Evolutionary conservation across 2,329 filamentous ascomycete genomes (phyloP).

Genomic region (Chrysoporthe cubensis): DNA sequence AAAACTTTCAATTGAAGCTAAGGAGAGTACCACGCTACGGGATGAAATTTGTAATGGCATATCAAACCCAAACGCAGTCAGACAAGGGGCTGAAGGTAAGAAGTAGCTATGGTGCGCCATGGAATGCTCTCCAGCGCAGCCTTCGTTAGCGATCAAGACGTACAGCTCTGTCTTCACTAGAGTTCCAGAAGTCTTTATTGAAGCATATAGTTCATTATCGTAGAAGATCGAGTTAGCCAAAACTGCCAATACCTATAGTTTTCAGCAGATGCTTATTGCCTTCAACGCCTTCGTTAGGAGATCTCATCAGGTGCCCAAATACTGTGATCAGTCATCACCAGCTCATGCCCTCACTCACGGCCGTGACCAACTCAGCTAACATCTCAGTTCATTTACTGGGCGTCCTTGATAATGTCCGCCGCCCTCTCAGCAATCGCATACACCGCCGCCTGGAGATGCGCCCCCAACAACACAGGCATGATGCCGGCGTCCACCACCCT

Average conservation of each 20-base stretch:
- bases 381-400: neutral
- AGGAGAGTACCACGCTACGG: no score
- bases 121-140: no score
- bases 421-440: conserved; percentile 56
- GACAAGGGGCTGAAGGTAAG: no score
- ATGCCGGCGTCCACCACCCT: conserved; percentile 52
- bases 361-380: neutral
- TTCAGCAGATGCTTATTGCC: neutral
- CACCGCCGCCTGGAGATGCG: conserved; percentile 52
- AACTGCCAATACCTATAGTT: neutral
- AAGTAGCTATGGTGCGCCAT: no score
- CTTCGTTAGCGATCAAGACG: no score
- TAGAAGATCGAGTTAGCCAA: neutral
- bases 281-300: neutral
- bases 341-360: neutral
- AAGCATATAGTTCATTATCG: no score
- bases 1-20: no score
- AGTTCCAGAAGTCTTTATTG: no score
- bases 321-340: neutral
- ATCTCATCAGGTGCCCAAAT: neutral
- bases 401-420: conserved; percentile 35
- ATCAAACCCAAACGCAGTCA: no score
- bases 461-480: conserved; percentile 51
- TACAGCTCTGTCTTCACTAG: no score
- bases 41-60: no score